Conservation (phyloP, 2,329 filamentous ascomycete species). For the Periconia digitata region DNA sequence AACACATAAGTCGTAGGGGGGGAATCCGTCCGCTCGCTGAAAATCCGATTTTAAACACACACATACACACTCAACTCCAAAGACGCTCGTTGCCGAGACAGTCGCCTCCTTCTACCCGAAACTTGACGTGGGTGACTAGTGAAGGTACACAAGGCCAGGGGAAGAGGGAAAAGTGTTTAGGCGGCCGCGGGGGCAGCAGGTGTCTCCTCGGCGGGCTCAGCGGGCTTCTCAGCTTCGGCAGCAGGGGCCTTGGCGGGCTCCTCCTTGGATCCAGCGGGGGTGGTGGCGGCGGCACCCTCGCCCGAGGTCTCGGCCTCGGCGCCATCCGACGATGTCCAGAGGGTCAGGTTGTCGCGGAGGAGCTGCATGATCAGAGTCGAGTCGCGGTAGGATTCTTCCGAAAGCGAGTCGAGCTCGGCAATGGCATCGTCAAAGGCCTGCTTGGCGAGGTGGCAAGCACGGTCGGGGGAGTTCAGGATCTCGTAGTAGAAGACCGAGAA, state of each 20-base stretch:
- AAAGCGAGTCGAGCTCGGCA: conserved; percentile 95
- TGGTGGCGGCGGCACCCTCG: conserved; percentile 42
- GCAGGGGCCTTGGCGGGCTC: conserved; percentile 58
- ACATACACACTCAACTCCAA: conserved; percentile 43
- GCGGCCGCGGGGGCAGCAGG: conserved; percentile 34
- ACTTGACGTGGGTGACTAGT: conserved; percentile 35
- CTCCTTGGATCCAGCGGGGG: conserved; percentile 58
- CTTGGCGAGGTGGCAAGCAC: conserved; percentile 97
- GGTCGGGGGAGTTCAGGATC: conserved; percentile 97
- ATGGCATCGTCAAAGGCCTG: conserved; percentile 99
- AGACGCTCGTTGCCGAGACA: conserved; percentile 40
- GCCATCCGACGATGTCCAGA: conserved; percentile 95
- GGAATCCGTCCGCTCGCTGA: conserved; percentile 45
- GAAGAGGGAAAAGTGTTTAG: conserved; percentile 34
- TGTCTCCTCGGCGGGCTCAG: conserved; percentile 35
- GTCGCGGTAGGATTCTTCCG: conserved; percentile 97
- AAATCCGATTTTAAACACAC: conserved; percentile 42
- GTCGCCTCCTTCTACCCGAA: conserved; percentile 35
- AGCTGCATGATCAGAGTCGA: conserved; percentile 99
- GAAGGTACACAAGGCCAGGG: conserved; percentile 34
- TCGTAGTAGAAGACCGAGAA: conserved; percentile 99
- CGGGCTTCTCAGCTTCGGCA: conserved; percentile 45
- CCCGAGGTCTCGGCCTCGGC: conserved; percentile 72
- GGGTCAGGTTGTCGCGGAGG: conserved; percentile 94
- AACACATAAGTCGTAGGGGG: conserved; percentile 45